Base-by-base conservation (phyloP, 1,139 yeast species). In the Yamadazyma siamensis region DNA sequence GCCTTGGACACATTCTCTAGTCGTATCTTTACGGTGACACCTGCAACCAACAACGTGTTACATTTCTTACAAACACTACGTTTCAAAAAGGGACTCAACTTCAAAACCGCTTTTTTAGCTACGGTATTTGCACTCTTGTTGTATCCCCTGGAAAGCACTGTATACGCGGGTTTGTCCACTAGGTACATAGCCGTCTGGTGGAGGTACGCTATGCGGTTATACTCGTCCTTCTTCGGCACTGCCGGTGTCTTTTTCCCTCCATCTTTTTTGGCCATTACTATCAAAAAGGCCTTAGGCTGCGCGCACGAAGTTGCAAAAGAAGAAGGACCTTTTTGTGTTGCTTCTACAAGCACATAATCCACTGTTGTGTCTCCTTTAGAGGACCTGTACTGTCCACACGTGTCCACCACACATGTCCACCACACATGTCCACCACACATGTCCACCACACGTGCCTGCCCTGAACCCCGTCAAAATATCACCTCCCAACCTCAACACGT, bases 51-150 rank as follows among this genome's bases (percentile, higher is more conserved):
- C 7, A 71, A 39, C 7, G 71, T 51, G 32, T 69, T 52, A 49
- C 94, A 83, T 15, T 52, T 54, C 43, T 80, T 81, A 52, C 94
- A 83, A 15, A 77, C 45, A 1, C 67, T 61, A 39, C 89, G 58
- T 49, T 83, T 84, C 13, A 83, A 47, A 16, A 59, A 58, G 0
- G 87, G 87, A 21, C 81, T 70, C 29, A 80, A 46, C 43, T 81
- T 72, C 11, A 79, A 47, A 5, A 81, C 88, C 4, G 77, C 69
- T 47, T 78, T 80, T 46, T 78, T 77, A 3, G 85, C 71, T 7
- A 81, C 79, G 21, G 64, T 43, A 32, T 63, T 71, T 40, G 72
- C 59, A 28, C 64, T 67, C 29, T 72, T 54, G 12, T 64, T 50
- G 40, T 75, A 76, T 28, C 65, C 62, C 26, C 84, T 53, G 0